Evolutionary conservation across 2,329 filamentous ascomycete species (phyloP).

Genomic region (Phialophora chinensis): DNA sequence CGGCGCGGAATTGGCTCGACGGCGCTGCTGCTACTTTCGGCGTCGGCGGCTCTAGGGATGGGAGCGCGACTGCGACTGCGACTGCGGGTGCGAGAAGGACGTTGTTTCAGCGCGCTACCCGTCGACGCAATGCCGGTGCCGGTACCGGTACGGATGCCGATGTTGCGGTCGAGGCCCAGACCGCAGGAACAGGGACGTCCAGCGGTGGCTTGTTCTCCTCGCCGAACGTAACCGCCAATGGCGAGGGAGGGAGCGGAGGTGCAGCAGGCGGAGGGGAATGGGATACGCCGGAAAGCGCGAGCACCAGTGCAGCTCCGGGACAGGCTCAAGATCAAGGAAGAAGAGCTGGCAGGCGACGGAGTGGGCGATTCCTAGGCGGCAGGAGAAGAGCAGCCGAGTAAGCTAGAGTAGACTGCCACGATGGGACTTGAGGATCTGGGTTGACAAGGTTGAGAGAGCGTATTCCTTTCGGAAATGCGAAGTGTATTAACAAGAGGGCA

Average conservation of each 20-base stretch:
- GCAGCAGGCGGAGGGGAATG: slow-evolving; percentile 14
- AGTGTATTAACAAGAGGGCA: too few species aligned
- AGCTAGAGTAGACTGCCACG: neutral
- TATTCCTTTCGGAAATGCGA: too few species aligned
- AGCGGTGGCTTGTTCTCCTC: slow-evolving; percentile 33
- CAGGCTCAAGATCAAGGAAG: neutral
- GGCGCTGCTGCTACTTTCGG: slow-evolving; percentile 31
- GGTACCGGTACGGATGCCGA: neutral
- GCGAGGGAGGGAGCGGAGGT: neutral
- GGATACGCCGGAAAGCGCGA: slow-evolving; percentile 22
- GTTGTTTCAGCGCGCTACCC: slow-evolving; percentile 29
- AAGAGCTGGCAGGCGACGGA: slow-evolving; percentile 21
- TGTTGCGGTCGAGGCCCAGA: neutral
- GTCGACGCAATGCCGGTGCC: slow-evolving; percentile 13
- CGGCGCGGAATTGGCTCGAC: slow-evolving; percentile 32
- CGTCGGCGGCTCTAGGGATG: neutral
- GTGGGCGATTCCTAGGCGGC: slow-evolving; percentile 28
- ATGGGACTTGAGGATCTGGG: neutral
- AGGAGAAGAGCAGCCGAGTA: slow-evolving; percentile 20
- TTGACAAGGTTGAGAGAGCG: neutral
- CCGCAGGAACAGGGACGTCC: neutral
- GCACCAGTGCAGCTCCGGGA: neutral
- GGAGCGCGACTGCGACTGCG: slow-evolving; percentile 5
- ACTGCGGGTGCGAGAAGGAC: slow-evolving; percentile 28
- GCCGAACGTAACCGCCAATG: neutral